Evolutionary conservation across 306 rosid genomes (phyloP).

Genomic region (Senna tora): DNA sequence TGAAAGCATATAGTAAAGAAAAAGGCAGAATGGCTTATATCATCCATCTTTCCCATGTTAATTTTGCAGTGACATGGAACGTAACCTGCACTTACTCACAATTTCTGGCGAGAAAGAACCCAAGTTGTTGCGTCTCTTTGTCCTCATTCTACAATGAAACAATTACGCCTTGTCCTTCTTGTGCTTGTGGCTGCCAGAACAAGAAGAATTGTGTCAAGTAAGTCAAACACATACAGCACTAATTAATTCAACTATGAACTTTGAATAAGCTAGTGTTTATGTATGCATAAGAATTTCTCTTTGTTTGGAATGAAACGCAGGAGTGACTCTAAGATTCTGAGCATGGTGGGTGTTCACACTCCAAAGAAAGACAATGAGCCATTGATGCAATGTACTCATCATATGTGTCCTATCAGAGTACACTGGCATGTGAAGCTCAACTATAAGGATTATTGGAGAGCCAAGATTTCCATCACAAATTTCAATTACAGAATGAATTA

Average conservation of each 20-base stretch:
- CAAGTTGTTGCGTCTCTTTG: constrained; percentile 85
- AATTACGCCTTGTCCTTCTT: constrained; percentile 75
- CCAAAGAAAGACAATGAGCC: constrained; percentile 69
- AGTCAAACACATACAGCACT: constrained; percentile 22
- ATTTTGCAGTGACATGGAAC: constrained; percentile 96
- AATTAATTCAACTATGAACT: too few relatives aligned
- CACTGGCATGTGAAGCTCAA: constrained; percentile 91
- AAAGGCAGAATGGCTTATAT: background rate
- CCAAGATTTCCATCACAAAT: constrained; percentile 79
- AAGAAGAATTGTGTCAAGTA: constrained; percentile 78
- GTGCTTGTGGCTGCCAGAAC: constrained; percentile 92
- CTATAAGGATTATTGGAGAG: constrained; percentile 91
- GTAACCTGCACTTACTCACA: constrained; percentile 97
- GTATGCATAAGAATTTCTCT: too few relatives aligned
- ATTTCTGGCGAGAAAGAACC: constrained; percentile 77
- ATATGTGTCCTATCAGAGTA: constrained; percentile 91
- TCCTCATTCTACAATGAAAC: constrained; percentile 91
- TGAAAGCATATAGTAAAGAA: too few relatives aligned
- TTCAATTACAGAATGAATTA: constrained; percentile 80
- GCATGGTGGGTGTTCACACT: constrained; percentile 58
- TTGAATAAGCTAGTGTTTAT: too few relatives aligned
- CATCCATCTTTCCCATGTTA: background rate
- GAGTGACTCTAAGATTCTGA: constrained; percentile 61
- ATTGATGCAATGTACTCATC: constrained; percentile 85
- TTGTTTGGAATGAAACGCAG: constrained; percentile 43